Evolutionary conservation across 805 yeast species (phyloP).

Genomic region (Blastobotrys muscicola): DNA sequence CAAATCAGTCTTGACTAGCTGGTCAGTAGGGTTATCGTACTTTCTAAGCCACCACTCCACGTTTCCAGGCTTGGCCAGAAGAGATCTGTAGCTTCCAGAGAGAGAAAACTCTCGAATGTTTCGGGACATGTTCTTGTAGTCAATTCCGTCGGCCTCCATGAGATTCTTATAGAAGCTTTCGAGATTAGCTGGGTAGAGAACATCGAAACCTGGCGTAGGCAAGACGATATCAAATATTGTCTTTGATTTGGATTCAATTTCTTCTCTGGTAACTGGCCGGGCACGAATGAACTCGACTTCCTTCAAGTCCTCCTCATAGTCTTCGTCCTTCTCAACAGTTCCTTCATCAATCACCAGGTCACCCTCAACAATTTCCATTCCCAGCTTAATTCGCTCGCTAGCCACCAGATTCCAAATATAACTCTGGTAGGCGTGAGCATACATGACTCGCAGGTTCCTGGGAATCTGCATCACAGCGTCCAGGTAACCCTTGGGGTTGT

Average conservation of each 20-base stretch:
- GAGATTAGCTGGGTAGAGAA: slow-evolving; percentile 72
- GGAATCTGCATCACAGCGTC: slow-evolving; percentile 84
- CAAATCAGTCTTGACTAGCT: slow-evolving; percentile 71
- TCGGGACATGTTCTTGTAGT: slow-evolving; percentile 78
- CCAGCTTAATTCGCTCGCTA: slow-evolving; percentile 66
- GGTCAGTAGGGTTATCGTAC: slow-evolving; percentile 57
- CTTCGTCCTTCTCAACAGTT: slow-evolving; percentile 20
- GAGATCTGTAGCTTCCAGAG: slow-evolving; percentile 77
- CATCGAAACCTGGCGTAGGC: slow-evolving; percentile 95
- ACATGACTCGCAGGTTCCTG: slow-evolving; percentile 84
- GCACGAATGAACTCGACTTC: slow-evolving; percentile 53
- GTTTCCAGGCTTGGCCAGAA: slow-evolving; percentile 56
- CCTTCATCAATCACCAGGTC: slow-evolving; percentile 53
- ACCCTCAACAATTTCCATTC: slow-evolving; percentile 63
- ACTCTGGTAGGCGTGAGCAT: slow-evolving; percentile 95
- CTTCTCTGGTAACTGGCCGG: slow-evolving; percentile 64
- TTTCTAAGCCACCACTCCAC: slow-evolving; percentile 53
- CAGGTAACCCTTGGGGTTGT: slow-evolving; percentile 50
- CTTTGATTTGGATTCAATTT: slow-evolving; percentile 46
- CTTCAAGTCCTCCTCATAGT: slow-evolving; percentile 59
- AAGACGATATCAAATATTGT: slow-evolving; percentile 76
- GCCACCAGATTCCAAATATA: slow-evolving; percentile 89
- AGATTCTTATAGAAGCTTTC: slow-evolving; percentile 52
- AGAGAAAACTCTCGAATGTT: slow-evolving; percentile 81
- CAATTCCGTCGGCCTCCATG: slow-evolving; percentile 72